A percentile compares a stretch with the other conserved stretches of the same genome.
These are phyloP conservation scores for Zanthoxylum bungeanum DNA, from an alignment of 345 rosid species.

Conservation along the genomic window DNA sequence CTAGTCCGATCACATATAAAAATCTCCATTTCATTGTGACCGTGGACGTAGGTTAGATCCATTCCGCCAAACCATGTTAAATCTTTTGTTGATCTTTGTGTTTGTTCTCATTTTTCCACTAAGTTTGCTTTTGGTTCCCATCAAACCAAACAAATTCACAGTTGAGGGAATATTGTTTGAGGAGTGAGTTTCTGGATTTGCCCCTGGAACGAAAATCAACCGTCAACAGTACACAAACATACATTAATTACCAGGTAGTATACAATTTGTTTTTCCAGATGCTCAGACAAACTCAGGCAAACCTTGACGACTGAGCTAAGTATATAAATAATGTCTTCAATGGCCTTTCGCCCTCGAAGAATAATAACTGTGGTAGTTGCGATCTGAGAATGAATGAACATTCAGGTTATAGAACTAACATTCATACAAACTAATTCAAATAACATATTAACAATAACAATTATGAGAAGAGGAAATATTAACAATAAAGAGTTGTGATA, in stretches of 20 bases:
- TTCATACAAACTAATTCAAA: background rate
- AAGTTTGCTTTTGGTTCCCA: too few relatives aligned
- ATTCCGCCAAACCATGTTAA: too few relatives aligned
- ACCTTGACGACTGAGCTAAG: conserved; percentile 12
- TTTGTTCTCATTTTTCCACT: too few relatives aligned
- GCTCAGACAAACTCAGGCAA: background rate
- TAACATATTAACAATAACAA: background rate
- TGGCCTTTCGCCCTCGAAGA: conserved; percentile 70
- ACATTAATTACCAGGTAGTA: background rate
- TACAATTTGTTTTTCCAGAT: background rate
- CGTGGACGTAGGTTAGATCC: too few relatives aligned
- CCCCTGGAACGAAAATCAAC: too few relatives aligned
- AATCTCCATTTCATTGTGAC: too few relatives aligned
- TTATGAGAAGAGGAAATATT: background rate
- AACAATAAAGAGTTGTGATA: background rate
- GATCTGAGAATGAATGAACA: conserved; percentile 33
- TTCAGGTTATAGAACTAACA: background rate
- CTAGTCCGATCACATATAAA: too few relatives aligned
- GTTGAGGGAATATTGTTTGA: too few relatives aligned
- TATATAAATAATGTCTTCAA: conserved; percentile 41
- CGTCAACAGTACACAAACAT: background rate
- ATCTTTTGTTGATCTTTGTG: too few relatives aligned
- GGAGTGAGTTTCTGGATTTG: too few relatives aligned
- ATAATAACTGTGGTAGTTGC: conserved; percentile 49
- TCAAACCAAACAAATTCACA: too few relatives aligned